phyloP scores from a whole-genome alignment of 1,284 basidiomycete species.

The Golubevia sp. region DNA sequence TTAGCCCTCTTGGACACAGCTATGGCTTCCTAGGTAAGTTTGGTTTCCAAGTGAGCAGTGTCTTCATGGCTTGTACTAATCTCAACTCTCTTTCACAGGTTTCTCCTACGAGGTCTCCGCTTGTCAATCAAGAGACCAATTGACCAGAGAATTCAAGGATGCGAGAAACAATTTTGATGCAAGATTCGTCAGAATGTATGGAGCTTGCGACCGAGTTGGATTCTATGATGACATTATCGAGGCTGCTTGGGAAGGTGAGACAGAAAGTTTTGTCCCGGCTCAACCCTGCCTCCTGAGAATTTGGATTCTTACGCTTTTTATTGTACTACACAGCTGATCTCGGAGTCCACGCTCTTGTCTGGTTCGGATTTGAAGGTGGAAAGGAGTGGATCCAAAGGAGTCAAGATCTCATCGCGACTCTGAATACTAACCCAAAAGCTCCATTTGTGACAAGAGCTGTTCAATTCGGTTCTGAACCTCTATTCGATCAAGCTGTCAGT shows the following conservation, averaged over 20 bases:
- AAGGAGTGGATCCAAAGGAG: slow-evolving; percentile 7
- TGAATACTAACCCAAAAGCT: slow-evolving; percentile 16
- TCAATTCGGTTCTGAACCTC: slow-evolving; percentile 14
- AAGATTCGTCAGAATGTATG: slow-evolving; percentile 23
- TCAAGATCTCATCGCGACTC: slow-evolving; percentile 5
- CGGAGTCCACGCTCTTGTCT: slow-evolving; percentile 3
- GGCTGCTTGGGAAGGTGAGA: slow-evolving; percentile 12
- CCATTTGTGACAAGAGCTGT: slow-evolving; percentile 16
- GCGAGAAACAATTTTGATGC: slow-evolving; percentile 10
- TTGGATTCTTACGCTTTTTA: too few relatives aligned
- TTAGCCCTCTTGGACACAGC: too few relatives aligned
- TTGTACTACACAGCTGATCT: too few relatives aligned
- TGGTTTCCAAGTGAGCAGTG: too few relatives aligned
- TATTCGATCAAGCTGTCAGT: slow-evolving; percentile 15
- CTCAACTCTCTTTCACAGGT: neutral
- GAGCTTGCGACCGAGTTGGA: slow-evolving; percentile 10
- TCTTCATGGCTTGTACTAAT: too few relatives aligned
- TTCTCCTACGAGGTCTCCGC: slow-evolving; percentile 10
- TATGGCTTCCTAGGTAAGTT: too few relatives aligned
- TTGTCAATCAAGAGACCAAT: slow-evolving; percentile 9
- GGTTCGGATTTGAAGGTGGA: slow-evolving; percentile 25
- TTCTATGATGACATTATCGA: slow-evolving; percentile 19
- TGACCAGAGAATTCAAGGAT: slow-evolving; percentile 14
- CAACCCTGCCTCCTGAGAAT: too few relatives aligned
- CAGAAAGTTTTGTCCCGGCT: neutral